Evolutionary conservation across 352 stramenopile genomes (phyloP).

Genomic region (Thraustotheca clavata): DNA sequence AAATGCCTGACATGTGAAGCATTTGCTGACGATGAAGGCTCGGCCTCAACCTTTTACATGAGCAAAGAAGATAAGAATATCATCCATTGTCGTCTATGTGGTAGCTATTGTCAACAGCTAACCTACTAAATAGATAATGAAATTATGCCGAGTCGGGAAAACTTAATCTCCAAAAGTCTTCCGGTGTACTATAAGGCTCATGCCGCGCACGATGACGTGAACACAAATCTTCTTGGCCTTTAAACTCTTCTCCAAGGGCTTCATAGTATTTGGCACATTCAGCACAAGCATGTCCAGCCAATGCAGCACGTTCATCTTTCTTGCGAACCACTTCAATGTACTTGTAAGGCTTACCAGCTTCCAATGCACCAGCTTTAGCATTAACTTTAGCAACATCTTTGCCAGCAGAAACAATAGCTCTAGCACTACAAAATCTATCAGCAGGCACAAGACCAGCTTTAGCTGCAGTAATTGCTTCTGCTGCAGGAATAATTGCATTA

Average conservation of each 20-base stretch:
- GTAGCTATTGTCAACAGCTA: constrained; percentile 71
- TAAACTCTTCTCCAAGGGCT: constrained; percentile 42
- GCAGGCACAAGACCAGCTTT: too few relatives aligned
- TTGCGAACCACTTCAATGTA: constrained; percentile 82
- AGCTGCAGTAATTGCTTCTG: too few relatives aligned
- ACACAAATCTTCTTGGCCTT: constrained; percentile 44
- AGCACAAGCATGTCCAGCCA: constrained; percentile 55
- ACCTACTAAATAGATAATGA: constrained; percentile 47
- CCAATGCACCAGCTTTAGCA: too few relatives aligned
- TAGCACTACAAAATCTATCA: too few relatives aligned
- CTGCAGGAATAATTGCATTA: too few relatives aligned
- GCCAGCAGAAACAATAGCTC: too few relatives aligned
- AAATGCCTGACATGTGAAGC: constrained; percentile 75
- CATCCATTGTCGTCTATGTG: constrained; percentile 60
- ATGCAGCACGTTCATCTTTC: constrained; percentile 38
- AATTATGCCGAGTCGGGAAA: constrained; percentile 53
- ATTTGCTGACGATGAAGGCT: constrained; percentile 49
- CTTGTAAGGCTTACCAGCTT: constrained; percentile 21
- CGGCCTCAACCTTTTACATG: constrained; percentile 59
- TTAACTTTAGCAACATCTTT: too few relatives aligned
- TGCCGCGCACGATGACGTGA: constrained; percentile 68
- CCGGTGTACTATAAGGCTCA: constrained; percentile 66
- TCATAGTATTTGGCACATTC: constrained; percentile 79
- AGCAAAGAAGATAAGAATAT: constrained; percentile 16
- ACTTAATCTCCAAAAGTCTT: constrained; percentile 78